phyloP scores from a whole-genome alignment of 2,329 filamentous ascomycete species.

The Ceratocystis variospora region DNA sequence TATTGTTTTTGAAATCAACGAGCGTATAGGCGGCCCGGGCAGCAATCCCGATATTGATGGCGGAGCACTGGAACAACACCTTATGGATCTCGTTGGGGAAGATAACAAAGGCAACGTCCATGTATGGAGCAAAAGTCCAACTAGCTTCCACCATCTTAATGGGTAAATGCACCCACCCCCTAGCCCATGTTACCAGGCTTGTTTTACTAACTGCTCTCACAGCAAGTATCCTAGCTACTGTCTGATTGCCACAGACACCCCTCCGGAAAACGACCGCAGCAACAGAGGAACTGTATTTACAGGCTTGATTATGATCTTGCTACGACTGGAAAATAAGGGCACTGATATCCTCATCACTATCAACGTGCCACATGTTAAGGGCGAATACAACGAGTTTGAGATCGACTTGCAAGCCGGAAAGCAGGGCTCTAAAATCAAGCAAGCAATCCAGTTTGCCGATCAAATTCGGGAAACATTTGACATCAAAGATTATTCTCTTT shows the following conservation, averaged over 20 bases:
- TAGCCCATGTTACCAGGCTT: not conserved
- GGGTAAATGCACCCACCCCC: conserved; percentile 25
- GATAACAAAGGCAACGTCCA: conserved; percentile 49
- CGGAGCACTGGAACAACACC: conserved; percentile 53
- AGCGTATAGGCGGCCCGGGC: conserved; percentile 52
- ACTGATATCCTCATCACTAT: conserved; percentile 78
- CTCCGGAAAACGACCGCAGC: conserved; percentile 23
- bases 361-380: conserved; percentile 72
- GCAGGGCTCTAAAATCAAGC: conserved; percentile 53
- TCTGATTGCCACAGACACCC: conserved; percentile 52
- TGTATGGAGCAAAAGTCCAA: conserved; percentile 52
- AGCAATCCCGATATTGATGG: conserved; percentile 49
- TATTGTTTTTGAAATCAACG: conserved; percentile 81
- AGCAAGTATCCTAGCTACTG: conserved; percentile 47
- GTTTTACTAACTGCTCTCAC: conserved; percentile 8
- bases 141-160: conserved; percentile 43
- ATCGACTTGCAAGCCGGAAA: conserved; percentile 53
- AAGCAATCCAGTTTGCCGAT: conserved; percentile 52
- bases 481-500: conserved; percentile 69
- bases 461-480: conserved; percentile 59
- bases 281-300: conserved; percentile 47
- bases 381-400: conserved; percentile 58
- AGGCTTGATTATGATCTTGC: conserved; percentile 60
- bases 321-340: conserved; percentile 58
- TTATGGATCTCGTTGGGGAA: conserved; percentile 51